Evolutionary conservation across 2,329 filamentous ascomycete species (phyloP).

Genomic region (Penicillium sp.): DNA sequence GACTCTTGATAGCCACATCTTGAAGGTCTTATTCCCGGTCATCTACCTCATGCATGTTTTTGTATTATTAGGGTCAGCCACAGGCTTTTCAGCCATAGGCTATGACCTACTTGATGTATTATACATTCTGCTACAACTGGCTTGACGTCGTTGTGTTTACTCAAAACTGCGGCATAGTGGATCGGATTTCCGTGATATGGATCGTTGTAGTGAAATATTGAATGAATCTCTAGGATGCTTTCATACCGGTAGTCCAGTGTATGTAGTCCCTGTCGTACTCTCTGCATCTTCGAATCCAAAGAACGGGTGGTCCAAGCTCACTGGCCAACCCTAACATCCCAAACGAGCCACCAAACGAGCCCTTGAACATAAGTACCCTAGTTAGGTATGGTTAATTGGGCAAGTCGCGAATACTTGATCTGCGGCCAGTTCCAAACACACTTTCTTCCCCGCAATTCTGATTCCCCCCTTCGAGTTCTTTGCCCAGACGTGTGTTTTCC

Average conservation of each 20-base stretch:
- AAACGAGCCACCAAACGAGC: neutral
- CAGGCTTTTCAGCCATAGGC: constrained; percentile 3
- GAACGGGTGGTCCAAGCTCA: neutral
- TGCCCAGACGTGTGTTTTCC: neutral
- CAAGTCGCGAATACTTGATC: neutral
- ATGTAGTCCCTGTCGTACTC: neutral
- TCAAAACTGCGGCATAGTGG: neutral
- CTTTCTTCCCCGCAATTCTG: neutral
- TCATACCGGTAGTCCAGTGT: neutral
- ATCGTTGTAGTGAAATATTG: neutral
- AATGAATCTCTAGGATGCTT: too few relatives aligned
- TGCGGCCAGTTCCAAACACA: neutral
- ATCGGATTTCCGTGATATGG: neutral
- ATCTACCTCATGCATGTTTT: neutral
- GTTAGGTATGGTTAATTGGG: neutral
- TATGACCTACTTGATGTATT: constrained; percentile 20
- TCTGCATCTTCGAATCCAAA: neutral
- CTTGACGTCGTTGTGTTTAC: neutral
- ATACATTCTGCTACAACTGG: constrained; percentile 13
- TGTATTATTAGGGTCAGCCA: constrained; percentile 17
- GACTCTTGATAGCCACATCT: neutral
- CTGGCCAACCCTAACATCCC: neutral
- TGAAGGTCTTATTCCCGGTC: neutral
- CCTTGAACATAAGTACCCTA: neutral
- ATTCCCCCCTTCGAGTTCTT: neutral